Percentiles rank a stretch among this genome's conserved stretches.
Evolutionary conservation across 2,329 filamentous ascomycete genomes (phyloP).

Genomic region (Zymoseptoria passerinii): DNA sequence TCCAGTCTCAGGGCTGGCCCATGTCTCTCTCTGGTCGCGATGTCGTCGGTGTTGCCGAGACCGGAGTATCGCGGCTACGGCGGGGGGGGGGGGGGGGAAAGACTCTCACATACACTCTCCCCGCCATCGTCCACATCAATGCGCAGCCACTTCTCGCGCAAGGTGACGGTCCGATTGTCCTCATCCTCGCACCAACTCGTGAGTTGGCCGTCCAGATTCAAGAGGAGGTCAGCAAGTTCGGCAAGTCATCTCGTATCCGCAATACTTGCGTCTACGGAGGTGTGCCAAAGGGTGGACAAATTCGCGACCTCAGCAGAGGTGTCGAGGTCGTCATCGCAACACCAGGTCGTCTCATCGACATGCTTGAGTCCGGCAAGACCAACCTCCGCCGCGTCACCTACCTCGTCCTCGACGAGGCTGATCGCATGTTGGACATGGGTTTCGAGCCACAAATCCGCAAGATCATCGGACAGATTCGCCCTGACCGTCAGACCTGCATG

Average conservation of each 20-base stretch:
- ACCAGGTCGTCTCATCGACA: slow-evolving; percentile 93
- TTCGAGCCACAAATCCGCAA: slow-evolving; percentile 99
- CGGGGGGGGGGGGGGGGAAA: no score
- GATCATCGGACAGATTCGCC: slow-evolving; percentile 94
- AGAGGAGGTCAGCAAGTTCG: slow-evolving; percentile 96
- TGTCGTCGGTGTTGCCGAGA: slow-evolving; percentile 98
- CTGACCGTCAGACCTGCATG: slow-evolving; percentile 98
- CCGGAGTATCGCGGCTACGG: no score
- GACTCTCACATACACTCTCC: slow-evolving; percentile 96
- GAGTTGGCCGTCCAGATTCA: slow-evolving; percentile 98
- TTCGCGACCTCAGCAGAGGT: slow-evolving; percentile 85
- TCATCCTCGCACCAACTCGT: slow-evolving; percentile 92
- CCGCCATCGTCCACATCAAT: slow-evolving; percentile 98
- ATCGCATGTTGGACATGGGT: slow-evolving; percentile 99
- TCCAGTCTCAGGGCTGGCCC: slow-evolving; percentile 97
- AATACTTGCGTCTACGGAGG: slow-evolving; percentile 99
- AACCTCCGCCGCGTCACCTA: slow-evolving; percentile 97
- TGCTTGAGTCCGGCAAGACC: slow-evolving; percentile 96
- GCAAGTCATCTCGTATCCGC: slow-evolving; percentile 92
- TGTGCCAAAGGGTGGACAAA: slow-evolving; percentile 96
- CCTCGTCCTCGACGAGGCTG: slow-evolving; percentile 94
- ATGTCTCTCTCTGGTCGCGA: slow-evolving; percentile 98
- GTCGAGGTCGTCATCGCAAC: slow-evolving; percentile 99
- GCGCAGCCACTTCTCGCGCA: slow-evolving; percentile 92
- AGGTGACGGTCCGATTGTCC: slow-evolving; percentile 91